Conservation (phyloP, 352 stramenopile species). For the Pythium monospermum region DNA sequence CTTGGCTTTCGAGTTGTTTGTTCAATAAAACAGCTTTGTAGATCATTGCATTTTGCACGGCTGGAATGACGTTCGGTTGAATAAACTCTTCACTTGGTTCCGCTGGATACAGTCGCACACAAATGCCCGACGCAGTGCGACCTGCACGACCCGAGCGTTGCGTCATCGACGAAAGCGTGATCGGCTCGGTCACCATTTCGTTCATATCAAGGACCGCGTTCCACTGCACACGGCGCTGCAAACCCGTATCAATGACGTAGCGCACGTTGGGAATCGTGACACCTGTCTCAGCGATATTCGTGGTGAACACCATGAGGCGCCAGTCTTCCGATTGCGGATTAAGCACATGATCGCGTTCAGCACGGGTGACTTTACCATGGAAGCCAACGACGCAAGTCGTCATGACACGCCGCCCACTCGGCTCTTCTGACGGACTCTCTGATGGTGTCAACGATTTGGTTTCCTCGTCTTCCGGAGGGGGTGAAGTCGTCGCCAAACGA, state of each 20-base stretch:
- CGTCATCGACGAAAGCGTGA: slow-evolving; percentile 20
- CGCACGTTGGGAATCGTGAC: slow-evolving; percentile 17
- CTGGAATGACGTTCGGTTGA: slow-evolving; percentile 2
- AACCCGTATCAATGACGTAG: slow-evolving; percentile 29
- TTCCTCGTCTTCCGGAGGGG: neutral
- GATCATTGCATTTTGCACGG: slow-evolving; percentile 19
- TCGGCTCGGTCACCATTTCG: slow-evolving; percentile 22
- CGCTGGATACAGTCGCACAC: slow-evolving; percentile 19
- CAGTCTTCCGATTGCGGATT: slow-evolving; percentile 3
- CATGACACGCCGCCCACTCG: too few species aligned
- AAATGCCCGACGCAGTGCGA: slow-evolving; percentile 18
- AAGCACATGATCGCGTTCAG: slow-evolving; percentile 20
- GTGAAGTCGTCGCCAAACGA: neutral
- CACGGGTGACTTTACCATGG: slow-evolving; percentile 17
- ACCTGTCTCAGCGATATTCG: slow-evolving; percentile 27
- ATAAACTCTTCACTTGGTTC: slow-evolving; percentile 1
- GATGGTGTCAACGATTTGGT: neutral
- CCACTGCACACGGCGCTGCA: slow-evolving; percentile 24
- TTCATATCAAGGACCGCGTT: slow-evolving; percentile 22
- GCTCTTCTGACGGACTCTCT: neutral
- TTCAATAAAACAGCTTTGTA: slow-evolving; percentile 26
- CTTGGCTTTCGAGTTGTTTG: slow-evolving; percentile 11
- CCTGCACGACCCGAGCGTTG: slow-evolving; percentile 23
- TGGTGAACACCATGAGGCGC: slow-evolving; percentile 22
- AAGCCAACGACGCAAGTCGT: slow-evolving; percentile 19